Percentiles rank a stretch among this genome's conserved stretches.
These are phyloP conservation scores for Cryoendolithus antarcticus DNA, from an alignment of 2,329 filamentous ascomycete genomes.

Conservation along the genomic window DNA sequence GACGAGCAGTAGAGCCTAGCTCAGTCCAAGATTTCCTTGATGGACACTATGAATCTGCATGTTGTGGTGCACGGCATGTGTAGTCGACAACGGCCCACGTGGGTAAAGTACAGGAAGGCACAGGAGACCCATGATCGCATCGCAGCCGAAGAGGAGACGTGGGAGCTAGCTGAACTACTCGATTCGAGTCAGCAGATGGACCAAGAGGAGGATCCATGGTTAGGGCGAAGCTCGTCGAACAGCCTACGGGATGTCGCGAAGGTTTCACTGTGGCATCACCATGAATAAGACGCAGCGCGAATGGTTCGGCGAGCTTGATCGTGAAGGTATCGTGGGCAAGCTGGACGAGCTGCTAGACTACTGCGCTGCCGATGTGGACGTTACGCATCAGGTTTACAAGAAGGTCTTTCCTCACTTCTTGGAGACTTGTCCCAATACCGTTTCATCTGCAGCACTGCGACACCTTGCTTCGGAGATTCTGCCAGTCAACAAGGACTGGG, in stretches of 20 bases:
- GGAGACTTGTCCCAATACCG: slow-evolving; percentile 83
- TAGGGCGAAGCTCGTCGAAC: slow-evolving; percentile 87
- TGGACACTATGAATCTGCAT: slow-evolving; percentile 97
- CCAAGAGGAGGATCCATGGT: slow-evolving; percentile 91
- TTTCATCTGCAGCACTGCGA: slow-evolving; percentile 87
- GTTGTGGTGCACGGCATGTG: slow-evolving; percentile 99
- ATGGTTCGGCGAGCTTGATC: slow-evolving; percentile 72
- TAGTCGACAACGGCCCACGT: slow-evolving; percentile 85
- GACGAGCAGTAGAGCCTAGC: slow-evolving; percentile 77
- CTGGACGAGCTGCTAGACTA: slow-evolving; percentile 85
- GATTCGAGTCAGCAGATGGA: slow-evolving; percentile 48
- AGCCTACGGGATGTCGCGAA: slow-evolving; percentile 90
- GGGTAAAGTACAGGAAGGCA: slow-evolving; percentile 94
- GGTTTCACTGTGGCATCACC: slow-evolving; percentile 80
- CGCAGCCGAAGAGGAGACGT: slow-evolving; percentile 55
- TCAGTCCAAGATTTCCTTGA: slow-evolving; percentile 73
- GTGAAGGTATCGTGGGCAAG: slow-evolving; percentile 54
- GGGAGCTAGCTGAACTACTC: slow-evolving; percentile 59
- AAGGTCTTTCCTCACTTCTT: slow-evolving; percentile 86
- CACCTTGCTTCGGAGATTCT: slow-evolving; percentile 91
- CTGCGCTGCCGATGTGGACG: slow-evolving; percentile 83
- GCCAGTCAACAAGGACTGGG: slow-evolving; percentile 80
- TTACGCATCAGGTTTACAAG: slow-evolving; percentile 89
- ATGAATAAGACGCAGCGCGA: slow-evolving; percentile 85
- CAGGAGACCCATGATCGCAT: slow-evolving; percentile 72